Percentiles rank a stretch among this genome's conserved stretches.
Conservation (phyloP, 768 basidiomycete species). For the Trametopsis cervina region DNA sequence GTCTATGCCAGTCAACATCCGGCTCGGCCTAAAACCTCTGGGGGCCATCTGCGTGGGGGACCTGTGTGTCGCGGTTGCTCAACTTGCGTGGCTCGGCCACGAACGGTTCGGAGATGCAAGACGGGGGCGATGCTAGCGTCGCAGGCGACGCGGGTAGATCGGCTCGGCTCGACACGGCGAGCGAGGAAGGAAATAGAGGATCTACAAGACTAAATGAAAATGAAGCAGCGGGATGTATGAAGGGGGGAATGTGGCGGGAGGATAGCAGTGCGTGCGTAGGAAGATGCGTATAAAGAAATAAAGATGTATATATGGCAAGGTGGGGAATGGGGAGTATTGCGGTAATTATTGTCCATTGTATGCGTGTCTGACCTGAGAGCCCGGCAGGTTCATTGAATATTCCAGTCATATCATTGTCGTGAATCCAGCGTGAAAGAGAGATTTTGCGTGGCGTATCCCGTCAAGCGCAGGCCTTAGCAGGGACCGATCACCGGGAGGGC, state of each 20-base stretch:
- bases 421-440: slow-evolving; percentile 12
- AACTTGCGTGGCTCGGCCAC: slow-evolving; percentile 50
- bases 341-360: slow-evolving; percentile 33
- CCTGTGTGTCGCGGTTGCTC: slow-evolving; percentile 7
- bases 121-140: slow-evolving; percentile 17
- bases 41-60: slow-evolving; percentile 8
- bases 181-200: slow-evolving; percentile 4
- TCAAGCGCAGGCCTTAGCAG: slow-evolving; percentile 23
- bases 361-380: slow-evolving; percentile 44
- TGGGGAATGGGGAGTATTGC: slow-evolving; percentile 22
- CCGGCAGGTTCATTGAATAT: slow-evolving; percentile 37
- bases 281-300: slow-evolving; percentile 24
- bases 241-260: slow-evolving; percentile 8
- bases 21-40: slow-evolving; percentile 19
- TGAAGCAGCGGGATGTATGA: slow-evolving; percentile 7
- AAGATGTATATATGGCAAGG: slow-evolving; percentile 20
- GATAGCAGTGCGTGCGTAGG: slow-evolving; percentile 6
- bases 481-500: slow-evolving; percentile 1
- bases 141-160: slow-evolving; percentile 17
- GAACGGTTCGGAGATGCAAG: slow-evolving; percentile 28
- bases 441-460: slow-evolving; percentile 19
- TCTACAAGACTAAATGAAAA: slow-evolving; percentile 1
- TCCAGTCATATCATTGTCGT: slow-evolving; percentile 6
- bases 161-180: slow-evolving; percentile 13
- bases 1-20: slow-evolving; percentile 28